Percentiles rank a stretch among this genome's conserved stretches.
Evolutionary conservation across 2,329 filamentous ascomycete genomes (phyloP).

Genomic region (Sporothrix brasiliensis): DNA sequence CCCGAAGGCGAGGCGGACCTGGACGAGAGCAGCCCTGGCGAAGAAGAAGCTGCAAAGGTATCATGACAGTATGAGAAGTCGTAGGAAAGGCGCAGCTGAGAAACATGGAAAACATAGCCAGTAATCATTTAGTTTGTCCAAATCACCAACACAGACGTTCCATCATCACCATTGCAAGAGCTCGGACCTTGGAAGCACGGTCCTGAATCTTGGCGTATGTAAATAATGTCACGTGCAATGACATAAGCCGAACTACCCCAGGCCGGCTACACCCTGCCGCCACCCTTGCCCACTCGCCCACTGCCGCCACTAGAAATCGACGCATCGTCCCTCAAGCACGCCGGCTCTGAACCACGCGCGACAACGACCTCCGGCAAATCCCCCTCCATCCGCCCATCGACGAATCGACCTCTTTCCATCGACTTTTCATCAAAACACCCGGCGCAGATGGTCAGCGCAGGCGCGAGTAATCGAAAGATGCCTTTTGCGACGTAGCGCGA

Average conservation of each 20-base stretch:
- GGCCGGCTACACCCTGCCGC: neutral
- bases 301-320: conserved; percentile 19
- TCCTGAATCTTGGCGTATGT: neutral
- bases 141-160: too few relatives aligned
- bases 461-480: conserved; percentile 24
- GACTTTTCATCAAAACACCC: conserved; percentile 36
- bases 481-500: conserved; percentile 24
- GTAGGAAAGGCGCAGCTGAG: too few relatives aligned
- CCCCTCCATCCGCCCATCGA: neutral
- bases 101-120: too few relatives aligned
- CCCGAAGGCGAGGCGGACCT: conserved; percentile 38
- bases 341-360: neutral
- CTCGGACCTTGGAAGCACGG: too few relatives aligned
- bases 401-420: conserved; percentile 33
- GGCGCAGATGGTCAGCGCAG: conserved; percentile 34
- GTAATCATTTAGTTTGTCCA: too few relatives aligned
- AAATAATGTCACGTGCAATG: neutral
- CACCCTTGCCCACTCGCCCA: conserved; percentile 1
- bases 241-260: conserved; percentile 15
- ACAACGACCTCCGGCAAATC: conserved; percentile 6
- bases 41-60: neutral
- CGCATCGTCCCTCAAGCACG: neutral
- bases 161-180: too few relatives aligned
- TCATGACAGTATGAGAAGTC: neutral
- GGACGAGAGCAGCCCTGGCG: conserved; percentile 31